Percentiles rank a stretch among this genome's conserved stretches.
phyloP scores from a whole-genome alignment of 768 basidiomycete species.

The Lyophyllum atratum region DNA sequence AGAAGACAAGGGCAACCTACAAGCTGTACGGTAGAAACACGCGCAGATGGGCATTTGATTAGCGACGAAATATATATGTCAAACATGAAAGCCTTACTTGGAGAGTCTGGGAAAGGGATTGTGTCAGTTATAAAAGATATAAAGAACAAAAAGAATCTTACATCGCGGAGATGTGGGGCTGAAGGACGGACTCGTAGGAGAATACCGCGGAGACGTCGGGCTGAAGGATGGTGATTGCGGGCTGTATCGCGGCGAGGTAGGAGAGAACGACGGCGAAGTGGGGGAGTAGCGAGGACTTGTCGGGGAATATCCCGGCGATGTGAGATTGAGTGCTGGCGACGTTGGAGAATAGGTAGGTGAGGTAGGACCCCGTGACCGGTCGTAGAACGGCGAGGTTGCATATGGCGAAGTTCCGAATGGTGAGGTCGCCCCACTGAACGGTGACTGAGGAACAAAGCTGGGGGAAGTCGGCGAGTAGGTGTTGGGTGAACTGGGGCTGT shows the following conservation, averaged over 20 bases:
- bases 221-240: slow-evolving; percentile 91
- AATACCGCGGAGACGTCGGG: slow-evolving; percentile 88
- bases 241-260: slow-evolving; percentile 82
- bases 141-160: slow-evolving; percentile 39
- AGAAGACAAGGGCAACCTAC: slow-evolving; percentile 41
- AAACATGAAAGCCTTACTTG: slow-evolving; percentile 55
- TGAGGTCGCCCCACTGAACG: slow-evolving; percentile 80
- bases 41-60: slow-evolving; percentile 13
- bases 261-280: slow-evolving; percentile 83
- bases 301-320: slow-evolving; percentile 83
- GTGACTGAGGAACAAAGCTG: slow-evolving; percentile 79
- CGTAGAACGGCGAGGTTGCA: slow-evolving; percentile 83
- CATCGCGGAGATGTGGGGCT: slow-evolving; percentile 92
- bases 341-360: slow-evolving; percentile 90
- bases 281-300: slow-evolving; percentile 88
- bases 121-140: slow-evolving; percentile 20
- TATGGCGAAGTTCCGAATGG: slow-evolving; percentile 82
- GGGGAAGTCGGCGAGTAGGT: slow-evolving; percentile 90
- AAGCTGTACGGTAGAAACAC: slow-evolving; percentile 44
- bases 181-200: slow-evolving; percentile 89
- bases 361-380: slow-evolving; percentile 58
- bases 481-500: slow-evolving; percentile 91
- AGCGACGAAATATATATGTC: slow-evolving; percentile 20
- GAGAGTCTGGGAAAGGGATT: slow-evolving; percentile 61
- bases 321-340: slow-evolving; percentile 78